A percentile compares a stretch with the other conserved stretches of the same genome.
These are phyloP conservation scores for Macaranga tanarius DNA, from an alignment of 441 rosid species.

Conservation along the genomic window DNA sequence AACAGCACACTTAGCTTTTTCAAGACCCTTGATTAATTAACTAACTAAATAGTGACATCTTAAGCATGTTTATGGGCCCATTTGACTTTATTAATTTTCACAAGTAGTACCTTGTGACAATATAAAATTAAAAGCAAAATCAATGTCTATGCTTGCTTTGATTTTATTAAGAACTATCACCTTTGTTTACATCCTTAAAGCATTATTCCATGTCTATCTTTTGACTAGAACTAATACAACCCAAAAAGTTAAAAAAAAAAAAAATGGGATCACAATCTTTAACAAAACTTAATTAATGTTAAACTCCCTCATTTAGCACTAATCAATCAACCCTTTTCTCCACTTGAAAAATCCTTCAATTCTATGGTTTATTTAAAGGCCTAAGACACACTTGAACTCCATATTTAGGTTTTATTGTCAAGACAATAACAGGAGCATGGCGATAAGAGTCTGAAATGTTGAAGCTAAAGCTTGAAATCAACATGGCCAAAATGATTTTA, in stretches of 20 bases:
- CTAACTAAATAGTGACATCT: constrained; percentile 4
- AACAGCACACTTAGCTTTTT: constrained; percentile 3
- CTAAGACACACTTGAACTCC: constrained; percentile 76
- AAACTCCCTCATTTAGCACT: neutral
- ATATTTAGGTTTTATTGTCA: constrained; percentile 83
- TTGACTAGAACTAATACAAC: neutral
- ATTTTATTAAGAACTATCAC: constrained; percentile 14
- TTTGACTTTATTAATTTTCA: neutral
- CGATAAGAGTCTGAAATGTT: constrained; percentile 61
- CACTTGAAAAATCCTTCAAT: neutral
- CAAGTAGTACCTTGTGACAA: neutral
- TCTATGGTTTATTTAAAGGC: constrained; percentile 46
- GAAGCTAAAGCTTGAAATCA: constrained; percentile 68
- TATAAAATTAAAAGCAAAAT: constrained; percentile 10
- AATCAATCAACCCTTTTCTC: neutral
- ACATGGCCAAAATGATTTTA: constrained; percentile 75
- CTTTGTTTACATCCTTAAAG: constrained; percentile 12
- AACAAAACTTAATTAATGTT: neutral
- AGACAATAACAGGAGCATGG: constrained; percentile 86
- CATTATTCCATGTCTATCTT: constrained; percentile 7
- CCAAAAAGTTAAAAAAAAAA: neutral
- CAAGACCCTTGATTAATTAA: neutral
- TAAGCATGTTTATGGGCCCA: neutral
- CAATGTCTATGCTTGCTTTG: constrained; percentile 13
- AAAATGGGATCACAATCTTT: neutral